Conservation (phyloP, 805 yeast genomes). For the Nakazawaea peltata region DNA sequence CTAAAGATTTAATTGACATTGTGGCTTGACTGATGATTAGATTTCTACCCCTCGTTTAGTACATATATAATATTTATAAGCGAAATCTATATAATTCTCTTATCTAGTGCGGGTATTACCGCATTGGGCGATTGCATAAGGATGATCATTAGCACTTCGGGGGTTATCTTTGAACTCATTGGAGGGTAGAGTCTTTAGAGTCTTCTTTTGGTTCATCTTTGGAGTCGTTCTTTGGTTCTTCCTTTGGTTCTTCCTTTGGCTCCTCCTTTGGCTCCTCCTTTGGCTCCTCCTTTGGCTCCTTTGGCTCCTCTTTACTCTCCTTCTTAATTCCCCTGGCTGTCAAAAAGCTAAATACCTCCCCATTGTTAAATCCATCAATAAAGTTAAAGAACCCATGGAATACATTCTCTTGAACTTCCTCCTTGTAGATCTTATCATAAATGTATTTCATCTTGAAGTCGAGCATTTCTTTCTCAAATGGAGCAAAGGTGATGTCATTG, state of each 20-base stretch:
- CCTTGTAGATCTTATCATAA: slow-evolving; percentile 86
- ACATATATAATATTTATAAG: no score
- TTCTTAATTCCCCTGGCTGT: slow-evolving; percentile 36
- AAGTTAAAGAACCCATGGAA: slow-evolving; percentile 88
- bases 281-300: no score
- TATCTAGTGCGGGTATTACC: no score
- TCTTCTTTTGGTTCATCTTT: not conserved
- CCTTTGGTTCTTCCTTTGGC: no score
- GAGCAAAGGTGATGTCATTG: slow-evolving; percentile 60
- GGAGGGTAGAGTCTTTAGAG: not conserved
- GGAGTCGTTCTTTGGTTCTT: not conserved
- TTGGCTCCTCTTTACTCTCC: no score
- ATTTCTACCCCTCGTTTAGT: no score
- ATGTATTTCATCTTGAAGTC: slow-evolving; percentile 82
- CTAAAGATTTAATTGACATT: not conserved
- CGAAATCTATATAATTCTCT: no score
- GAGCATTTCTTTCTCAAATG: slow-evolving; percentile 64
- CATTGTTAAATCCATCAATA: slow-evolving; percentile 70
- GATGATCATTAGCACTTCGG: no score
- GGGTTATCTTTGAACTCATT: no score
- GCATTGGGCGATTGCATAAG: no score
- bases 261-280: no score
- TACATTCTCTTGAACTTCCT: slow-evolving; percentile 81
- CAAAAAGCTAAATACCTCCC: slow-evolving; percentile 51
- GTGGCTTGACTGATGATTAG: not conserved